A percentile compares a stretch with the other conserved stretches of the same genome.
Evolutionary conservation across 306 rosid genomes (phyloP).

Genomic region (Trichosanthes cucumerina): DNA sequence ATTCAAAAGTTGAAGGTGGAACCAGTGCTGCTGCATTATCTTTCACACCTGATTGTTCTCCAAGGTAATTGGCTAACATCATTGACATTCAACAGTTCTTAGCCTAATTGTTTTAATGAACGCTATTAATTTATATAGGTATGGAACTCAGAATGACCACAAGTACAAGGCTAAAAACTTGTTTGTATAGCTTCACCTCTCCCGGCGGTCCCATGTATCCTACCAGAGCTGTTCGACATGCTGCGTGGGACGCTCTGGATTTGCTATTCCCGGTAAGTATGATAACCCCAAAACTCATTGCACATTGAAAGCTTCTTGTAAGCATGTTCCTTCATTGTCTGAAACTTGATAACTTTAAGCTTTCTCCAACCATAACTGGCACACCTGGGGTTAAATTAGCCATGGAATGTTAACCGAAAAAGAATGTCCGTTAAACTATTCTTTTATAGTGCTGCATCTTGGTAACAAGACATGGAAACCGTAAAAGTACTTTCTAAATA

Average conservation of each 20-base stretch:
- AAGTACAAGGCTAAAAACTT: slow-evolving; percentile 77
- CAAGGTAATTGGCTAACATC: slow-evolving; percentile 39
- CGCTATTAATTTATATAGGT: slow-evolving; percentile 29
- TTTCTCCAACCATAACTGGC: not conserved
- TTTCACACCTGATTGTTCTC: slow-evolving; percentile 60
- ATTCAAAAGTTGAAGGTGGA: slow-evolving; percentile 92
- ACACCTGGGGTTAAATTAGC: not conserved
- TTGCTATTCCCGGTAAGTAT: slow-evolving; percentile 74
- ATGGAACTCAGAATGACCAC: slow-evolving; percentile 93
- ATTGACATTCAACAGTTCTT: not conserved
- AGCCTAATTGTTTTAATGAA: slow-evolving; percentile 10
- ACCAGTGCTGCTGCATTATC: slow-evolving; percentile 90
- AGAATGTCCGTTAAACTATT: not conserved
- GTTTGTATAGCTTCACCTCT: slow-evolving; percentile 87
- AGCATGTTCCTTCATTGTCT: not conserved
- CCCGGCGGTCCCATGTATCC: slow-evolving; percentile 99
- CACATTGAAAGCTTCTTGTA: not conserved
- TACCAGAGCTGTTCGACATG: slow-evolving; percentile 95
- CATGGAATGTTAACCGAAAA: not conserved
- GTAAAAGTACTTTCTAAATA: not conserved
- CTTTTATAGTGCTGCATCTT: not conserved
- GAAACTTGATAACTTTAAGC: not conserved
- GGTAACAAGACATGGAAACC: not conserved
- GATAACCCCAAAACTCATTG: not conserved
- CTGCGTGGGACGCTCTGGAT: slow-evolving; percentile 96